phyloP scores from a whole-genome alignment of 257 asterid species.

The Nyctanthes arbortristis region DNA sequence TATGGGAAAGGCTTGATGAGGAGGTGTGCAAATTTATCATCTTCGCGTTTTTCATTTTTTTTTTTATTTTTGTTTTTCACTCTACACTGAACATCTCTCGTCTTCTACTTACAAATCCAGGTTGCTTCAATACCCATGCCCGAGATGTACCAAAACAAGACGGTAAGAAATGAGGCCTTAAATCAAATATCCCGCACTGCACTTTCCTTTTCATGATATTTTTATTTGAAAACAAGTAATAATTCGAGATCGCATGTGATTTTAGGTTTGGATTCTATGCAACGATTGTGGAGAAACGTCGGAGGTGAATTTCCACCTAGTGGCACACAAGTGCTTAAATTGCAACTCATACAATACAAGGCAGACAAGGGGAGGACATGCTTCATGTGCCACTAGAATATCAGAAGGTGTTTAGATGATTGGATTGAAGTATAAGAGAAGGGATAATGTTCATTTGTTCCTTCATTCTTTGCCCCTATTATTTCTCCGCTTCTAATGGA shows the following conservation, averaged over 20 bases:
- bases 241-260: background rate
- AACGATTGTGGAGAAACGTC: slow-evolving; percentile 70
- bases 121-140: slow-evolving; percentile 67
- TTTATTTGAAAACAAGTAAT: background rate
- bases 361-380: slow-evolving; percentile 52
- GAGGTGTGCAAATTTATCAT: slow-evolving; percentile 37
- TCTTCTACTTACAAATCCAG: slow-evolving; percentile 30
- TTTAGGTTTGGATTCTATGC: slow-evolving; percentile 74
- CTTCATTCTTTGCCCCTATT: background rate
- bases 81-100: background rate
- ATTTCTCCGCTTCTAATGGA: background rate
- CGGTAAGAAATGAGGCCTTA: slow-evolving; percentile 36
- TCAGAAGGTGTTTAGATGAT: slow-evolving; percentile 36
- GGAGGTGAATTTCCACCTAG: slow-evolving; percentile 56
- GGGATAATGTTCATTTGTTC: background rate
- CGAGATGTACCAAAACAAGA: slow-evolving; percentile 45
- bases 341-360: slow-evolving; percentile 71
- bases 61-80: background rate
- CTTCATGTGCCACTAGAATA: slow-evolving; percentile 35
- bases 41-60: background rate
- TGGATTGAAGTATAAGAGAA: background rate
- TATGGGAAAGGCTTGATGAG: slow-evolving; percentile 62
- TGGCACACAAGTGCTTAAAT: slow-evolving; percentile 54
- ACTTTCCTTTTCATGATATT: background rate
- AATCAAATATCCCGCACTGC: background rate